phyloP scores from a whole-genome alignment of 805 yeast genomes.

The Metschnikowia hibisci region DNA sequence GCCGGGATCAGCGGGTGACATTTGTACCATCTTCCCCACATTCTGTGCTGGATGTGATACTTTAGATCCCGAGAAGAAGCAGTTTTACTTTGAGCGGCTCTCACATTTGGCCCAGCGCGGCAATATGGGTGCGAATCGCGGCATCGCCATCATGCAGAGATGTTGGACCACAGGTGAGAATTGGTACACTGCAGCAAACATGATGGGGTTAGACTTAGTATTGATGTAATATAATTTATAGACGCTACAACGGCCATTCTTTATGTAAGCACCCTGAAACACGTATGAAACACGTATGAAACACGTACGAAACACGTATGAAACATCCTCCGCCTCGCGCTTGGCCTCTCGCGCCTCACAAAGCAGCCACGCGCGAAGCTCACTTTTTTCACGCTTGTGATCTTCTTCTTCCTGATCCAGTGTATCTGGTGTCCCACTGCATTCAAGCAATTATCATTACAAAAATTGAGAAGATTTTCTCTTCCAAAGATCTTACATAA shows the following conservation, averaged over 20 bases:
- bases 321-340: too few relatives aligned
- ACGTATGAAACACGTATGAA: background rate
- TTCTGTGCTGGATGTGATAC: constrained; percentile 61
- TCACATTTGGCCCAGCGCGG: constrained; percentile 40
- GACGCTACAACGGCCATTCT: too few relatives aligned
- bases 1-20: constrained; percentile 47
- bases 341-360: constrained; percentile 15
- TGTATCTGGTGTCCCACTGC: background rate
- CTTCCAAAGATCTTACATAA: too few relatives aligned
- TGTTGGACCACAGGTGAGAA: constrained; percentile 54
- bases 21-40: constrained; percentile 52
- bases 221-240: constrained; percentile 30
- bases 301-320: too few relatives aligned
- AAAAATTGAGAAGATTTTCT: too few relatives aligned
- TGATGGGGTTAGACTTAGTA: constrained; percentile 42
- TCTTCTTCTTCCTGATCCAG: background rate
- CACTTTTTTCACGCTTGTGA: constrained; percentile 2
- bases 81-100: constrained; percentile 39
- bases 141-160: constrained; percentile 44
- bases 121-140: constrained; percentile 40
- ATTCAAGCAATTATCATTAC: too few relatives aligned
- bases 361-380: constrained; percentile 16
- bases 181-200: constrained; percentile 47
- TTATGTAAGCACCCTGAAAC: background rate
- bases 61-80: constrained; percentile 30